phyloP scores from a whole-genome alignment of 176 grass and related monocot genomes.

The Triticum dicoccoides region DNA sequence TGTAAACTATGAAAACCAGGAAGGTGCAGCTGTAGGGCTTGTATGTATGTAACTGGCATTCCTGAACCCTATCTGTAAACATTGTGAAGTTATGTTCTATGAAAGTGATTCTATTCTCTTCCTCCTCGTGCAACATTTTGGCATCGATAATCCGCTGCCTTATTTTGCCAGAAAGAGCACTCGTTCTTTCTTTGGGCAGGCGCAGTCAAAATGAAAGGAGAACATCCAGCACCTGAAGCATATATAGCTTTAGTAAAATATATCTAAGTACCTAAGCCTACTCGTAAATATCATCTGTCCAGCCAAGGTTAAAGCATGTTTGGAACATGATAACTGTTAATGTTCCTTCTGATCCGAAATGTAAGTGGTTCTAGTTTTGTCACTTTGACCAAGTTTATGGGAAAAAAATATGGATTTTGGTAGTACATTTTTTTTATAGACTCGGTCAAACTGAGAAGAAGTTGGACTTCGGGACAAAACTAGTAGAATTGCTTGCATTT shows the following conservation, averaged over 20 bases:
- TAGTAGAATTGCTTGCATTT: neutral
- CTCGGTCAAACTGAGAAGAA: neutral
- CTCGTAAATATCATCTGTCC: no score
- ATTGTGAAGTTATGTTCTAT: neutral
- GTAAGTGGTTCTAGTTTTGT: neutral
- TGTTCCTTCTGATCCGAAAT: neutral
- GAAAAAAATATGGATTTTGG: neutral
- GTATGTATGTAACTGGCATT: neutral
- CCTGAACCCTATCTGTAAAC: neutral
- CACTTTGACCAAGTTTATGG: neutral
- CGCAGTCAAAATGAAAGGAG: no score
- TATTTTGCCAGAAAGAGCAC: neutral
- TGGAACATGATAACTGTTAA: neutral
- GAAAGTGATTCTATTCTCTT: neutral
- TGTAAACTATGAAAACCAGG: slow-evolving; percentile 33
- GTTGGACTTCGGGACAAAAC: neutral
- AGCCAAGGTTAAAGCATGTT: neutral
- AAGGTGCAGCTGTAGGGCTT: neutral
- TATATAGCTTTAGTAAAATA: no score
- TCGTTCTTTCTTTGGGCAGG: no score
- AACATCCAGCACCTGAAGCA: no score
- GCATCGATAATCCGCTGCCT: neutral
- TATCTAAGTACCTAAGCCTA: no score
- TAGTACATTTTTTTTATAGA: neutral
- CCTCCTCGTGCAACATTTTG: neutral